Evolutionary conservation across 306 rosid species (phyloP).

Genomic region (Leucaena leucocephala): DNA sequence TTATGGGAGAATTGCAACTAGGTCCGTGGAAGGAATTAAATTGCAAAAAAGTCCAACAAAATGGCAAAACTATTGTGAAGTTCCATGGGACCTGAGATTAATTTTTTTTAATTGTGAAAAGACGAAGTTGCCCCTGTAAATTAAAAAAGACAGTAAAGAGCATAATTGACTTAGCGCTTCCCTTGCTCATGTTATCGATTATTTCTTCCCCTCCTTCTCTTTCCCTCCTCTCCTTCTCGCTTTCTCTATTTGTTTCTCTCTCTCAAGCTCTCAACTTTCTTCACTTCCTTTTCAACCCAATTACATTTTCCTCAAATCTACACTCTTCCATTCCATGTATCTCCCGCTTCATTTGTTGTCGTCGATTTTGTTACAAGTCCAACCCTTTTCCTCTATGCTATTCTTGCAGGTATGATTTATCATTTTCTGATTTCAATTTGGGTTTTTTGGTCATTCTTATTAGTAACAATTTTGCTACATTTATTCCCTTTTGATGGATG

Average conservation of each 20-base stretch:
- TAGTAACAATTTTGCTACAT: background rate
- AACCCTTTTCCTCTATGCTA: conserved; percentile 44
- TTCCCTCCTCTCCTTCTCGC: background rate
- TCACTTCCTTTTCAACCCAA: background rate
- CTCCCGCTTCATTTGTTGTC: background rate
- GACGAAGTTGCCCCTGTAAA: too few relatives aligned
- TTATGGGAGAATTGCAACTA: too few relatives aligned
- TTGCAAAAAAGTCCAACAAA: too few relatives aligned
- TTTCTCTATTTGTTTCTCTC: background rate
- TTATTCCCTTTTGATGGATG: background rate
- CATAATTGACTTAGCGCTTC: too few relatives aligned
- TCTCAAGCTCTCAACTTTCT: background rate
- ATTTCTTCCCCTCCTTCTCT: conserved; percentile 13
- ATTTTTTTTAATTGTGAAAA: too few relatives aligned
- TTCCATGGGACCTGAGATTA: too few relatives aligned
- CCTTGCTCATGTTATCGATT: background rate
- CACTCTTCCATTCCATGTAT: conserved; percentile 23
- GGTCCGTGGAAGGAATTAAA: too few relatives aligned
- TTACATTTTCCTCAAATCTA: too few relatives aligned
- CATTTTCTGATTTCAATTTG: background rate
- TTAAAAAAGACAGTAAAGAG: too few relatives aligned
- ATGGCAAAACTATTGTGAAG: too few relatives aligned
- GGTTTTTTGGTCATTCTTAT: background rate
- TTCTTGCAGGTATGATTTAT: conserved; percentile 40
- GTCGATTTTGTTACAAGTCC: background rate